Evolutionary conservation across 2,329 filamentous ascomycete genomes (phyloP).

Genomic region (Xylariaceae sp.): DNA sequence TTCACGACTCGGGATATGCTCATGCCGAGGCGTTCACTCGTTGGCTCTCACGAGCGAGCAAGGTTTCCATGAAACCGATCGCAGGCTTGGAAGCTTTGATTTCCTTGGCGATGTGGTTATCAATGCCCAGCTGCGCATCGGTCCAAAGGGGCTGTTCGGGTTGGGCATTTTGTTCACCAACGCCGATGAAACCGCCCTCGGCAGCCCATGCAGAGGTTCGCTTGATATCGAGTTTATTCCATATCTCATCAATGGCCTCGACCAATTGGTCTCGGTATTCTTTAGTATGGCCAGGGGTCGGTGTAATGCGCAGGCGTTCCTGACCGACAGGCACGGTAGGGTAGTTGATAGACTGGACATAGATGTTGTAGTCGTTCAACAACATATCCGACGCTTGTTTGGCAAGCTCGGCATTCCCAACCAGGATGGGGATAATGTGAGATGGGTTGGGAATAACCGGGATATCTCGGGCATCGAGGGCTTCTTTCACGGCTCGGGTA

Average conservation of each 20-base stretch:
- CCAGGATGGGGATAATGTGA: constrained; percentile 91
- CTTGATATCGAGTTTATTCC: constrained; percentile 85
- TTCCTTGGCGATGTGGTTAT: constrained; percentile 58
- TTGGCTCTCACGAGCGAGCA: constrained; percentile 54
- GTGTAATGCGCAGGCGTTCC: constrained; percentile 92
- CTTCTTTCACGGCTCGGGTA: constrained; percentile 89
- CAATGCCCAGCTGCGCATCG: constrained; percentile 78
- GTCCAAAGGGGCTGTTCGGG: constrained; percentile 82
- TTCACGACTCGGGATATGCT: constrained; percentile 3
- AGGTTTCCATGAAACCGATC: constrained; percentile 52
- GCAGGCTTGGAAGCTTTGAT: constrained; percentile 48
- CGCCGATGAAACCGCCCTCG: constrained; percentile 90
- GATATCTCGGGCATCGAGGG: constrained; percentile 75
- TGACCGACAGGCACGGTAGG: constrained; percentile 97
- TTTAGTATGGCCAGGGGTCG: constrained; percentile 86
- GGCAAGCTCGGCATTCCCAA: constrained; percentile 89
- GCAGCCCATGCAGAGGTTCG: constrained; percentile 89
- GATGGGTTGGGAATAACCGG: constrained; percentile 97
- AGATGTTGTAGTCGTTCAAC: constrained; percentile 85
- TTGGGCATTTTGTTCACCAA: constrained; percentile 67
- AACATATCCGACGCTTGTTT: constrained; percentile 92
- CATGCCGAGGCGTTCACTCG: constrained; percentile 33
- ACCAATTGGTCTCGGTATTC: constrained; percentile 85
- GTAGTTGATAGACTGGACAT: constrained; percentile 99
- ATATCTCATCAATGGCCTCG: constrained; percentile 79